Base-by-base conservation (phyloP, 2,329 filamentous ascomycete genomes). In the Fusarium bactridioides region DNA sequence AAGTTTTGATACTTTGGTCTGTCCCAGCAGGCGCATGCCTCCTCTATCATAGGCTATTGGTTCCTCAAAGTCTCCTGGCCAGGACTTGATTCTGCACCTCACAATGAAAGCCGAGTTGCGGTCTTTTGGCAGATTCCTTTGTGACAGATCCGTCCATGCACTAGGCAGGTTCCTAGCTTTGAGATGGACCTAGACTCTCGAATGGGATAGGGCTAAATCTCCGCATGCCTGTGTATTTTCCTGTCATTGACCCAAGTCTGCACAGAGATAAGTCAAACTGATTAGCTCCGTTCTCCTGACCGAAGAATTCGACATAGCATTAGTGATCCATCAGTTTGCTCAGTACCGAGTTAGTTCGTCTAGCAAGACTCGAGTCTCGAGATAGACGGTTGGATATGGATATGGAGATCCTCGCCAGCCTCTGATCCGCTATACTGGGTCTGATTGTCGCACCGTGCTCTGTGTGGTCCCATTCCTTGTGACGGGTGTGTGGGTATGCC, bases 361-460 rank as follows among this genome's bases (percentile, higher is more conserved):
- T 25, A 25, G 21, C n/a, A 35, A 25, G 48, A 37, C 16, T 51
- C n/a, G 29, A 51, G 48, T 25, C 29, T 35, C 18, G 18, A 37
- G 31, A 25, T 50, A 23, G 55, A 13, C 25, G 27, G 31, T 23
- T 37, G 33, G 43, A 38, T 27, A 59, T 38, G 25, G 44, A 53
- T 4, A 38, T 44, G 35, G 50, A 70, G 70, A 64, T 63, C 64
- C 65, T 65, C 64, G 67, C 44, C 57, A 51, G 61, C 64, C 71
- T 73, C 61, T 56, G 69, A 75, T 72, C 75, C 75, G 57, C 61
- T 64, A 76, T 64, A 72, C 61, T 65, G 75, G 75, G 75, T 76
- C 75, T 76, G 64, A 58, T 40, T 74, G 75, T 77, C 69, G 72
- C 75, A 77, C 73, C 71, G 73, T 77, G 75, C 67, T 72, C 54